Percentiles rank a stretch among this genome's conserved stretches.
These are phyloP conservation scores for Polygonum aviculare DNA, from an alignment of 148 eudicot genomes.

Conservation along the genomic window DNA sequence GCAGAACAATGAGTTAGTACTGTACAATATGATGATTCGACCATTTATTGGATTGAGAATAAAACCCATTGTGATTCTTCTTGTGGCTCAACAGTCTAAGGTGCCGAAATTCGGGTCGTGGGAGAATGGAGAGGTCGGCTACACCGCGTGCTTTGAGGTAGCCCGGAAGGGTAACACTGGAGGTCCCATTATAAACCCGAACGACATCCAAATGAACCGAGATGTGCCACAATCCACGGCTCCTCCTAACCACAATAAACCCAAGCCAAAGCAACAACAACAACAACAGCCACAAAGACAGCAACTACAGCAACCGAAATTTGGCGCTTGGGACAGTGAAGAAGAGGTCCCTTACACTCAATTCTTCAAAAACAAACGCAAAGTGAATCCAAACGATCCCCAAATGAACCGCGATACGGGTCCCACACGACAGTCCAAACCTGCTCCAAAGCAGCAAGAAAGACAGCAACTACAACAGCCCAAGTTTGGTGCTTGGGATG, in stretches of 20 bases:
- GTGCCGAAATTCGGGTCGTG: not conserved
- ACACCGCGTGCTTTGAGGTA: not conserved
- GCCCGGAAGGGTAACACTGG: not conserved
- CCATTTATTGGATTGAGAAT: not conserved
- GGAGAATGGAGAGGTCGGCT: not conserved
- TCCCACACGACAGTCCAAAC: not conserved
- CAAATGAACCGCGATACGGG: conserved; percentile 2
- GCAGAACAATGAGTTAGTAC: not conserved
- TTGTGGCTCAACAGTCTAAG: not conserved
- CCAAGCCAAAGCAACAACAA: not conserved
- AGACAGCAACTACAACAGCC: not conserved
- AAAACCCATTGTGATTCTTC: not conserved
- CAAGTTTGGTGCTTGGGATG: conserved; percentile 2
- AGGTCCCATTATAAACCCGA: not conserved
- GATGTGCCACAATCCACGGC: not conserved
- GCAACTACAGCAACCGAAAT: not conserved
- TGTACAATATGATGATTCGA: not conserved
- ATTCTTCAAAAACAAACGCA: not conserved
- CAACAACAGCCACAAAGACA: not conserved
- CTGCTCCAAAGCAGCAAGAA: not conserved
- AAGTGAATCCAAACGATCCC: not conserved
- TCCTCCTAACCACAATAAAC: not conserved
- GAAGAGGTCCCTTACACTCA: conserved; percentile 3
- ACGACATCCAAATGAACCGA: conserved; percentile 5
- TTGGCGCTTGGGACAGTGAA: not conserved